These are phyloP conservation scores for Hypoxylon sp. DNA, from an alignment of 2,329 filamentous ascomycete species.

Conservation along the genomic window DNA sequence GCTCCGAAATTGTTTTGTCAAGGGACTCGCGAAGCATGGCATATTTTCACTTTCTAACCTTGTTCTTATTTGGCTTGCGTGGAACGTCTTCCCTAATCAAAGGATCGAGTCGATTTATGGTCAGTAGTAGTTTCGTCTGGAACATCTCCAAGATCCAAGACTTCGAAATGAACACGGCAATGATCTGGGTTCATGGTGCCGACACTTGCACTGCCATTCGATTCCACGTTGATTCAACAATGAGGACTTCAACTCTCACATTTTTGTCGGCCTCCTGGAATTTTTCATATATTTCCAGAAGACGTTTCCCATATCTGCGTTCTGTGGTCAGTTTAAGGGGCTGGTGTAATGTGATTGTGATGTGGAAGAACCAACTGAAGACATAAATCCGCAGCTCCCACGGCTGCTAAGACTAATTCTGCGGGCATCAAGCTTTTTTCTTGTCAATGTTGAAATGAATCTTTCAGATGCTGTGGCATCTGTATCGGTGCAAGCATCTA, in stretches of 20 bases:
- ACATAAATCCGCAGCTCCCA: neutral
- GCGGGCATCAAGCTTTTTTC: neutral
- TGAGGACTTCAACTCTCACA: neutral
- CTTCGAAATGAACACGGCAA: neutral
- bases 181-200: neutral
- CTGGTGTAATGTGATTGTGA: neutral
- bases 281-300: neutral
- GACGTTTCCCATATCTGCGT: neutral
- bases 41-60: neutral
- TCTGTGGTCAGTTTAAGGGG: neutral
- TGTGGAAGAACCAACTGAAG: neutral
- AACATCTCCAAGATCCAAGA: neutral
- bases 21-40: neutral
- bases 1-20: neutral
- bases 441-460: no score
- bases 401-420: neutral
- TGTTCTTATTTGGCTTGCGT: neutral
- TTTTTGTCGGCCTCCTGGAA: neutral
- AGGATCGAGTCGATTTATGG: neutral
- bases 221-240: neutral
- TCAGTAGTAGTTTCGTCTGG: neutral
- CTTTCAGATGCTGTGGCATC: no score
- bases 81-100: neutral
- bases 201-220: neutral
- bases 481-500: no score